phyloP scores from a whole-genome alignment of 2,329 filamentous ascomycete genomes.

The Penicillium rolfsii region DNA sequence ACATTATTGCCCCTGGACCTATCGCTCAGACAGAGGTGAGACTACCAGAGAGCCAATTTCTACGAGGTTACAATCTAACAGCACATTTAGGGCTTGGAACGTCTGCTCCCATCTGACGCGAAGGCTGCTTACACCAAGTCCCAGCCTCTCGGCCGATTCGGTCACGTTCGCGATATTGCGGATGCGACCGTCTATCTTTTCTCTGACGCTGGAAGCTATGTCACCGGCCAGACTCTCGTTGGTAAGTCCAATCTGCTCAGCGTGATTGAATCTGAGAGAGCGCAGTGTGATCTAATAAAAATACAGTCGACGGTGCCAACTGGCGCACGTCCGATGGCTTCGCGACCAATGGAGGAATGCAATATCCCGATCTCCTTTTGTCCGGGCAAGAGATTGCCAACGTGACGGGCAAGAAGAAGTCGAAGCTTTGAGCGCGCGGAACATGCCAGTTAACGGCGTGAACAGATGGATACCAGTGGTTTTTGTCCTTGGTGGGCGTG shows the following conservation, averaged over 20 bases:
- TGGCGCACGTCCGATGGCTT: constrained; percentile 44
- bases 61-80: neutral
- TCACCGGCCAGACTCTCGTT: constrained; percentile 81
- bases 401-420: constrained; percentile 61
- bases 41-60: neutral
- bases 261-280: neutral
- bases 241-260: constrained; percentile 38
- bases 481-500: neutral
- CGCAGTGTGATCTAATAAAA: neutral
- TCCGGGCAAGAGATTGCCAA: constrained; percentile 58
- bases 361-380: constrained; percentile 64
- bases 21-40: constrained; percentile 76
- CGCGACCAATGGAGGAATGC: constrained; percentile 42
- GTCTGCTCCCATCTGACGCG: constrained; percentile 60
- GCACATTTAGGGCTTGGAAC: constrained; percentile 60
- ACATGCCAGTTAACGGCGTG: neutral
- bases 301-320: constrained; percentile 45
- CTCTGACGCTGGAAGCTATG: constrained; percentile 80
- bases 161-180: constrained; percentile 82
- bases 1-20: constrained; percentile 84
- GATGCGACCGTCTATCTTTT: constrained; percentile 92
- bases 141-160: constrained; percentile 76
- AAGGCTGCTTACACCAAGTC: constrained; percentile 50
- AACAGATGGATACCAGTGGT: neutral
- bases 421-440: constrained; percentile 45